Conservation (phyloP, 75 land plant species). For the Adiantum capillusveneris region DNA sequence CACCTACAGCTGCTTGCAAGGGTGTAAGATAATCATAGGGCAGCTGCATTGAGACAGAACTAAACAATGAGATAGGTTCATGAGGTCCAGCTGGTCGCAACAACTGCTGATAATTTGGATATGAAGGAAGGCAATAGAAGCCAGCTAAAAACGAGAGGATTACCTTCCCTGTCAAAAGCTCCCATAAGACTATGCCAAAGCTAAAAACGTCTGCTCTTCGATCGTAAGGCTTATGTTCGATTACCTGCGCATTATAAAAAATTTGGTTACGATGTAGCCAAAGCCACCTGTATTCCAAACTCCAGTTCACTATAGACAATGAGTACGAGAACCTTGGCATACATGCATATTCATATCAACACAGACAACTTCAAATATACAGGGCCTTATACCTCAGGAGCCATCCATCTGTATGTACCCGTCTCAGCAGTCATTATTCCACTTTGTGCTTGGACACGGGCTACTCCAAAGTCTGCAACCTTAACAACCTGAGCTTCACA, state of each 20-base stretch:
- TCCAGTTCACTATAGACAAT: too few species aligned
- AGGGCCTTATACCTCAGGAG: slow-evolving; percentile 66
- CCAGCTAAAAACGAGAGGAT: too few species aligned
- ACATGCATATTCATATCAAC: not conserved
- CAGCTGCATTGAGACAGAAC: slow-evolving; percentile 37
- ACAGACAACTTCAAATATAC: not conserved
- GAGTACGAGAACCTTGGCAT: too few species aligned
- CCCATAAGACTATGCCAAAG: slow-evolving; percentile 93
- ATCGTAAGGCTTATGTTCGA: slow-evolving; percentile 97
- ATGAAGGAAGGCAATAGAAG: not conserved
- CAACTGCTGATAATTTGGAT: too few species aligned
- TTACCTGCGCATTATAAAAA: slow-evolving; percentile 44
- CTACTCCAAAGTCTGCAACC: slow-evolving; percentile 98
- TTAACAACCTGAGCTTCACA: slow-evolving; percentile 61
- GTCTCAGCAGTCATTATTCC: slow-evolving; percentile 98
- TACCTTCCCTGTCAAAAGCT: slow-evolving; percentile 93
- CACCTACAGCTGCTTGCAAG: slow-evolving; percentile 97
- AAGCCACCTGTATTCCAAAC: too few species aligned
- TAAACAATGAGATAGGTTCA: too few species aligned
- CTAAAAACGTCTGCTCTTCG: slow-evolving; percentile 94
- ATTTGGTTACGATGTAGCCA: not conserved
- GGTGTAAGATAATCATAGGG: slow-evolving; percentile 94
- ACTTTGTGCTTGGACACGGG: slow-evolving; percentile 64
- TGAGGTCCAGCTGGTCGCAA: too few species aligned
- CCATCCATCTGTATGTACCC: slow-evolving; percentile 99